Evolutionary conservation across 805 yeast species (phyloP).

Genomic region (Saccharomyces cerevisiae): DNA sequence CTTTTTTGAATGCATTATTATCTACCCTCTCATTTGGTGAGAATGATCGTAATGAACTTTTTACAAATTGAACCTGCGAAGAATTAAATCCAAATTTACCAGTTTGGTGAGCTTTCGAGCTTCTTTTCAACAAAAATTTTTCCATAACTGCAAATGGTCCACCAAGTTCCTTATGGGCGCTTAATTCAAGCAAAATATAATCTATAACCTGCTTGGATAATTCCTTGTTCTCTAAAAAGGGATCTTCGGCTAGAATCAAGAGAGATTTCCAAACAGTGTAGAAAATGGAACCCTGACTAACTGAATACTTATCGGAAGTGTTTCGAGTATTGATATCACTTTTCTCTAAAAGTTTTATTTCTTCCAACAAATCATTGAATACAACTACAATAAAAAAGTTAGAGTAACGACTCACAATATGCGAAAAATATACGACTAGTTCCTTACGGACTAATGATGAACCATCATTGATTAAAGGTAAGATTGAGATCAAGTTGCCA

Average conservation of each 20-base stretch:
- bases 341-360: slow-evolving; percentile 51
- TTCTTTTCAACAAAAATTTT: slow-evolving; percentile 48
- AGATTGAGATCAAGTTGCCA: slow-evolving; percentile 56
- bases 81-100: slow-evolving; percentile 10
- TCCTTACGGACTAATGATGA: slow-evolving; percentile 85
- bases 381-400: slow-evolving; percentile 81
- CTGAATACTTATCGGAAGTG: slow-evolving; percentile 46
- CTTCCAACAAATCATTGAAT: slow-evolving; percentile 75
- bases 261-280: slow-evolving; percentile 83
- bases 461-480: slow-evolving; percentile 73
- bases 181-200: slow-evolving; percentile 52
- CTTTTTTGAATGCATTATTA: not conserved
- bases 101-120: slow-evolving; percentile 14
- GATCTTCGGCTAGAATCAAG: slow-evolving; percentile 75
- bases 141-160: slow-evolving; percentile 61
- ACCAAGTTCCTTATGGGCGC: slow-evolving; percentile 46
- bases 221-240: slow-evolving; percentile 69
- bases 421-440: slow-evolving; percentile 65
- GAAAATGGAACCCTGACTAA: slow-evolving; percentile 82
- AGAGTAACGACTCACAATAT: slow-evolving; percentile 59
- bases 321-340: slow-evolving; percentile 12
- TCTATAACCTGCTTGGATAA: slow-evolving; percentile 72
- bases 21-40: slow-evolving; percentile 4
- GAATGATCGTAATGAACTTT: slow-evolving; percentile 24
- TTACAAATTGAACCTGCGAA: slow-evolving; percentile 31